Base-by-base conservation (phyloP, 805 yeast genomes). In the Zygosaccharomyces kombuchaensis region DNA sequence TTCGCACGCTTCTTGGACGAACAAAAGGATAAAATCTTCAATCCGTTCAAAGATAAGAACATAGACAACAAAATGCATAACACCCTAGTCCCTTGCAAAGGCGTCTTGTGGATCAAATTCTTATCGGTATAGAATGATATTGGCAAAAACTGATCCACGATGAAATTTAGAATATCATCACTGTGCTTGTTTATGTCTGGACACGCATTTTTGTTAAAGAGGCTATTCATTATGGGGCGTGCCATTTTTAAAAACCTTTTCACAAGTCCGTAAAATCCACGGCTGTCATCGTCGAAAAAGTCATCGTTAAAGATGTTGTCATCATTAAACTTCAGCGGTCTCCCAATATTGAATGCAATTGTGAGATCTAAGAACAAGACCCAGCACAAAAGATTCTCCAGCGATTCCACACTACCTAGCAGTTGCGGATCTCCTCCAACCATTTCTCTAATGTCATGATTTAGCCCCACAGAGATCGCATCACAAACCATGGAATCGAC, bases 341-440 rank as follows among this genome's bases (percentile, higher is more conserved):
- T 48, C 0, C 70, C 70, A 16, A 53, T 52, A 26, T 55, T 55
- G 21, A 56, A 52, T 1, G 68, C 47, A 1, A 51, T 35, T 3
- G 45, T 47, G 26, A 57, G 49, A 49, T 66, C 70, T 7, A 50
- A 36, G 31, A 47, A 56, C 9, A 62, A 21, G 1, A 56, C 48
- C 58, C 60, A 53, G 14, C 53, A 48, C 62, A 66, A 65, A n/a
- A 62, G 17, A 16, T 54, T 55, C 38, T 58, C 53, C 9, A 66
- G 13, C 3, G 57, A 36, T 10, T 45, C 45, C 13, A 55, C 9
- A 26, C 48, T 48, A 6, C 67, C 67, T 3, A 57, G 50, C 2
- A 45, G 16, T 7, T 43, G 19, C 19, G 54, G 58, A 22, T 54
- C 50, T 6, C 40, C 47, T 8, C 45, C 27, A 36, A 53, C 59